Conservation (phyloP, 352 stramenopile genomes). For the Phytophthora europaea region DNA sequence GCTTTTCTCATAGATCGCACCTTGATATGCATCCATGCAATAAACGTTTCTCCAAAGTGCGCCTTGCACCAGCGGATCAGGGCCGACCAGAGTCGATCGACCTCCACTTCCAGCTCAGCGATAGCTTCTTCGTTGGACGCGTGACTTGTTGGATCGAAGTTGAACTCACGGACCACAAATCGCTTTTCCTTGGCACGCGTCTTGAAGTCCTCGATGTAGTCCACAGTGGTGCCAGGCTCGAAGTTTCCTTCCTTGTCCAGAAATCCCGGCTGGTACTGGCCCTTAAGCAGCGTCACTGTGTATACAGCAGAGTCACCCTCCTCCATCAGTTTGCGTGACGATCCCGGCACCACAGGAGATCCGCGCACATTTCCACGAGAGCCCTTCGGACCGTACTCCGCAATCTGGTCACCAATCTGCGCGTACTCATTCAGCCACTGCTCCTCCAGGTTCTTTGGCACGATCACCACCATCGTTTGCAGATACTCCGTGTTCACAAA, state of each 20-base stretch:
- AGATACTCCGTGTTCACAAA: conserved; percentile 98
- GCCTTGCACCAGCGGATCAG: conserved; percentile 98
- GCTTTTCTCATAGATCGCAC: conserved; percentile 45
- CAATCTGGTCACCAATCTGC: conserved; percentile 91
- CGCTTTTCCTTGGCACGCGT: conserved; percentile 95
- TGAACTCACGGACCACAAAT: conserved; percentile 93
- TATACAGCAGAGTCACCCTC: conserved; percentile 95
- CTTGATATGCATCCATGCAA: conserved; percentile 99
- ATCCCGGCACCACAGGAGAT: conserved; percentile 96
- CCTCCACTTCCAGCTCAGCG: conserved; percentile 88
- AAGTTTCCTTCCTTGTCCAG: conserved; percentile 93
- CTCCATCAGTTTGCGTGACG: conserved; percentile 90
- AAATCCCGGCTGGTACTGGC: conserved; percentile 91
- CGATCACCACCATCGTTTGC: conserved; percentile 96
- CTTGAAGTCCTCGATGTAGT: conserved; percentile 97
- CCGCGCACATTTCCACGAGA: conserved; percentile 93
- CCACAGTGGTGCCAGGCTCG: conserved; percentile 91
- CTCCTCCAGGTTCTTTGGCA: conserved; percentile 94
- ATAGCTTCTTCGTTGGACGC: conserved; percentile 91
- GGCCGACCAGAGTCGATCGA: conserved; percentile 95
- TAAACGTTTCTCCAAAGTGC: conserved; percentile 98
- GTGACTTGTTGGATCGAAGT: conserved; percentile 92
- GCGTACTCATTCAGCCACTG: conserved; percentile 90
- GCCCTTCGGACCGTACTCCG: conserved; percentile 91
- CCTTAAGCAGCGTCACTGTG: conserved; percentile 96